Base-by-base conservation (phyloP, 441 rosid species). In the Gossypium aridum region DNA sequence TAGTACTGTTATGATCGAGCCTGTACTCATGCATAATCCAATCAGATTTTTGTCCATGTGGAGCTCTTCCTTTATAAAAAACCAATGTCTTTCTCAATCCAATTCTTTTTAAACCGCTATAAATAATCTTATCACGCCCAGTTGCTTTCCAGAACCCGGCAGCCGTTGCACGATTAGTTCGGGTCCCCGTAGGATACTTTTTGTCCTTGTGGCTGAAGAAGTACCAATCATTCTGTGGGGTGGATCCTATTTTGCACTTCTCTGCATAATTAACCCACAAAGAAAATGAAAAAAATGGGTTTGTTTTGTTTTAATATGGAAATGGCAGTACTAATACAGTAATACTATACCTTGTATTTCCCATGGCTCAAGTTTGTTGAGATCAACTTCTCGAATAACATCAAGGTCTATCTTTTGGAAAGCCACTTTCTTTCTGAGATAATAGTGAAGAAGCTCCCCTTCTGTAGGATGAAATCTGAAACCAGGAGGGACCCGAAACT, bases 131-230 rank as follows among this genome's bases (percentile, higher is more conserved):
- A 73, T 95, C 99, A 3, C 99, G 88, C 20, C 99, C 98, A 0
- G 99, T 95, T 51, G 99, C 99, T 77, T 95, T 95, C 97, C 99
- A 95, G 81, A 95, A 95, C 14, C 99, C 99, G 0, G 92, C 94
- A 0, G 92, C 83, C 1, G 99, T 93, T 2, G 97, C 99, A 7
- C 99, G 85, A 75, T 95, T 95, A 12, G 96, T 95, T 85, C 98
- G 80, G 0, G 97, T 93, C 60, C 99, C 99, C 0, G 97, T 95
- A 0, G 99, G 98, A 75, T 95, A 95, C 65, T 95, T 95, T 86
- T 90, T 95, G 79, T 95, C 98, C 78, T 95, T 95, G 81, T 91
- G 99, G 57, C 99, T 93, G 75, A 95, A 95, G 79, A 95, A 93
- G 83, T 95, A 95, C 99, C 98, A 95, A 67, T 95, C 99, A 72